Conservation (phyloP, 768 basidiomycete genomes). For the Serpula lacrymans region DNA sequence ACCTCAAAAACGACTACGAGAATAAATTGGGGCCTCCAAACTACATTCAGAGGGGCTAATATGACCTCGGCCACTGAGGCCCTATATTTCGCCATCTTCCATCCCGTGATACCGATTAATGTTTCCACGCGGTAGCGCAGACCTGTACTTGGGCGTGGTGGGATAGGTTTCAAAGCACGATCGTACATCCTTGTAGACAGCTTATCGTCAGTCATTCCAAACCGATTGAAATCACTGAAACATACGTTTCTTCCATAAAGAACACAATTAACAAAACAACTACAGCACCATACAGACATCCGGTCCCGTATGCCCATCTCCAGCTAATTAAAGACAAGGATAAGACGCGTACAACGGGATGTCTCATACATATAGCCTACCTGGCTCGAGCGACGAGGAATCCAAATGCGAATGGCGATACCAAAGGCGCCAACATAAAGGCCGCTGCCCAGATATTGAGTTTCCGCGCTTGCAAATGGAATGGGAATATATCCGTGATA, state of each 20-base stretch:
- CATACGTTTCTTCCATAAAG: constrained; percentile 50
- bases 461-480: constrained; percentile 51
- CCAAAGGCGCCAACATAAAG: constrained; percentile 36
- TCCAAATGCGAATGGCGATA: constrained; percentile 27
- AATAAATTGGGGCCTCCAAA: constrained; percentile 50
- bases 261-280: constrained; percentile 44
- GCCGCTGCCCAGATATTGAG: constrained; percentile 53
- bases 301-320: constrained; percentile 54
- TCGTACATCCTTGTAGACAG: constrained; percentile 40
- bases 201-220: no score
- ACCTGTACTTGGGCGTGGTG: constrained; percentile 21
- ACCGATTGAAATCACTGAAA: not conserved
- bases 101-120: constrained; percentile 46
- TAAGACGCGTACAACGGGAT: not conserved
- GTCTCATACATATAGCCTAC: constrained; percentile 11
- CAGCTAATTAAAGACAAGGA: constrained; percentile 26
- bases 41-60: constrained; percentile 32
- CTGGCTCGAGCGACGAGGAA: constrained; percentile 24
- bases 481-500: constrained; percentile 50
- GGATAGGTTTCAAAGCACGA: constrained; percentile 35
- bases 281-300: constrained; percentile 42
- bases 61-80: constrained; percentile 35
- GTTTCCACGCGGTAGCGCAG: constrained; percentile 42
- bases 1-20: constrained; percentile 39
- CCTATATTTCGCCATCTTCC: constrained; percentile 42